Conservation (phyloP, 2,329 filamentous ascomycete species). For the Penicillium hesseltinei region DNA sequence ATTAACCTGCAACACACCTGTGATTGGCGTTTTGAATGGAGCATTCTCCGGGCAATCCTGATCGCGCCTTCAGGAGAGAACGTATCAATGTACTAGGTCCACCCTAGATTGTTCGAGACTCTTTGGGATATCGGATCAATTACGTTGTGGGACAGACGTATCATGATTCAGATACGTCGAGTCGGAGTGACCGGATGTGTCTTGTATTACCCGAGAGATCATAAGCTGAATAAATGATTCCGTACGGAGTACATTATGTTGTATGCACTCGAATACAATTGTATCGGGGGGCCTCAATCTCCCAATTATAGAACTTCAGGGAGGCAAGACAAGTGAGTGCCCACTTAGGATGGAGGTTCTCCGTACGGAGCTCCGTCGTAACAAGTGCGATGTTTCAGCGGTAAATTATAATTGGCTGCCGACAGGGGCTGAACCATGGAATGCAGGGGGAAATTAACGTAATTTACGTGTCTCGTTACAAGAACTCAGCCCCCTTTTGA, state of each 20-base stretch:
- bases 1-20: background rate
- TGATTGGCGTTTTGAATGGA: conserved; percentile 3
- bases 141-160: background rate
- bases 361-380: background rate
- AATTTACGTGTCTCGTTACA: conserved; percentile 8
- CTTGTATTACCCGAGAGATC: background rate
- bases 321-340: background rate
- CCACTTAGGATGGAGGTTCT: background rate
- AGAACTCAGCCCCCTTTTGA: background rate
- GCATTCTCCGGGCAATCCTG: conserved; percentile 4
- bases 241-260: no score
- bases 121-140: background rate
- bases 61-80: background rate
- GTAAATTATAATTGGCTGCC: background rate
- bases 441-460: conserved; percentile 17
- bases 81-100: background rate
- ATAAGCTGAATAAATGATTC: background rate
- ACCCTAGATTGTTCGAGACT: conserved; percentile 7
- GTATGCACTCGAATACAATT: background rate
- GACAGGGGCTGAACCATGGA: conserved; percentile 3
- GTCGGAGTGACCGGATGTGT: background rate
- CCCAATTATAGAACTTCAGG: background rate
- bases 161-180: background rate
- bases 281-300: background rate
- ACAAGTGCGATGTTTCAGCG: background rate